Evolutionary conservation across 177 flowering plant genomes (phyloP).

Genomic region (Vitis hybrid): DNA sequence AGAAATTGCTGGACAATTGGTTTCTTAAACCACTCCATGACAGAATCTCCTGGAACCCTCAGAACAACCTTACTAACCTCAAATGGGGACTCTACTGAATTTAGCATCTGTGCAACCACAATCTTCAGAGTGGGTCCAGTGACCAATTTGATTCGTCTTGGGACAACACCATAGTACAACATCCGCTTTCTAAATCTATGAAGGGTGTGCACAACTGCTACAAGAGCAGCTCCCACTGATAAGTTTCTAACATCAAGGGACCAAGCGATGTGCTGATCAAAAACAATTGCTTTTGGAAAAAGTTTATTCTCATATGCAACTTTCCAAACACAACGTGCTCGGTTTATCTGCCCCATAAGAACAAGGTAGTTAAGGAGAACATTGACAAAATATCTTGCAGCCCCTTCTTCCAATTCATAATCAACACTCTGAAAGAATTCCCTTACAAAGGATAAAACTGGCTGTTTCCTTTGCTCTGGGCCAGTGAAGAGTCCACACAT

Average conservation of each 20-base stretch:
- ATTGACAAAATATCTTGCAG: constrained; percentile 85
- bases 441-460: constrained; percentile 84
- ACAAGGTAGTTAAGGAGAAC: constrained; percentile 95
- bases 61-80: constrained; percentile 97
- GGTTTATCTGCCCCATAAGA: constrained; percentile 95
- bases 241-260: constrained; percentile 93
- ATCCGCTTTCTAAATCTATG: constrained; percentile 94
- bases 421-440: constrained; percentile 90
- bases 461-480: constrained; percentile 89
- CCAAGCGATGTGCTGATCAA: constrained; percentile 99
- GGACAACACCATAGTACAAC: constrained; percentile 93
- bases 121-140: constrained; percentile 93
- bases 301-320: constrained; percentile 97
- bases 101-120: constrained; percentile 84
- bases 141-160: constrained; percentile 87
- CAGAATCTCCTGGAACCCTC: constrained; percentile 90
- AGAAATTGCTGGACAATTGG: constrained; percentile 97
- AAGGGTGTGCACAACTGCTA: constrained; percentile 94
- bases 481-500: constrained; percentile 97
- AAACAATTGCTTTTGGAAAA: constrained; percentile 96
- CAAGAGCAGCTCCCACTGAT: constrained; percentile 96
- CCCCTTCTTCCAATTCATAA: constrained; percentile 89
- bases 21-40: constrained; percentile 96
- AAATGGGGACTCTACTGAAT: constrained; percentile 91
- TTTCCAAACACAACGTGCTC: constrained; percentile 98